Base-by-base conservation (phyloP, 306 rosid species). In the Citrullus colocynthis region DNA sequence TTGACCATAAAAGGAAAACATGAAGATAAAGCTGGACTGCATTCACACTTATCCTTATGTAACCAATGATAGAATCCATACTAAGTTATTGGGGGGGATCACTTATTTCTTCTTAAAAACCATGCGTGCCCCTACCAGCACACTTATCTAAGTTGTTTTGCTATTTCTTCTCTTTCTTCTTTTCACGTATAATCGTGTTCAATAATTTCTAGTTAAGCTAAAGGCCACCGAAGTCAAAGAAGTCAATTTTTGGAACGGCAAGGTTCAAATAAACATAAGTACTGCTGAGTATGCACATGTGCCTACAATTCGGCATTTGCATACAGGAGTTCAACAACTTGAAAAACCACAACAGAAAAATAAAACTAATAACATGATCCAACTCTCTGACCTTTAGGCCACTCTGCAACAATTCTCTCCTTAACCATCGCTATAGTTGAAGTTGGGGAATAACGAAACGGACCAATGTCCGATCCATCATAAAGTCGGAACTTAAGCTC, bases 401-500 rank as follows among this genome's bases (percentile, higher is more conserved):
- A 93, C 45, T 88, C 97, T 9, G 95, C 79, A 13, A 93, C 79
- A 76, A 93, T 89, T 79, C 90, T 86, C 82, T 91, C 98, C 87
- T 93, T 93, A 57, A 93, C 85, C 89, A 82, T 78, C 17, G 97
- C 85, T 0, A 93, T 89, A 0, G 97, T 93, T 6, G 97, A 91
- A 32, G 95, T 85, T 1, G 90, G 97, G 2, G 95, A 89, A 75
- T 88, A 93, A 48, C 91, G 88, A 58, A 87, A 89, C 4, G 98
- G 98, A 70, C 98, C 98, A 5, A 93, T 87, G 82, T 93, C 96
- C 34, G 97, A 86, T 84, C 98, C 98, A 83, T 93, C 98, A 57
- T 87, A 93, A 21, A 91, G 90, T 51, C 97, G 97, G 81, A 93
- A 93, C 90, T 91, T 93, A 36, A 93, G 93, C 87, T 93, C 98